Evolutionary conservation across 2,329 filamentous ascomycete genomes (phyloP).

Genomic region (Apiospora saccharicola): DNA sequence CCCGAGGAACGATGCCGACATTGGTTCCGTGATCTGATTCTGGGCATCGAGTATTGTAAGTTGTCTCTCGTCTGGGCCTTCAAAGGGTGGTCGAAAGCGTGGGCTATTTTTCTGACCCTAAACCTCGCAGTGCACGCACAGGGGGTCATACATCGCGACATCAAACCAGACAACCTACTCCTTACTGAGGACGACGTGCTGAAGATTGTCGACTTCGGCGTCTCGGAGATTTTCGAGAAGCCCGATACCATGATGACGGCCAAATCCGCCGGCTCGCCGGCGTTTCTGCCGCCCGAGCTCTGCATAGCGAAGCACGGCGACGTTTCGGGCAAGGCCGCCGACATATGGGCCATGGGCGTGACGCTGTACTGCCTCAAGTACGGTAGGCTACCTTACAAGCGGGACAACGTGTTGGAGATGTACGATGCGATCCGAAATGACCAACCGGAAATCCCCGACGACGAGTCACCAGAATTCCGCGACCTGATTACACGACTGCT

Average conservation of each 20-base stretch:
- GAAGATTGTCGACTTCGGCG: constrained; percentile 98
- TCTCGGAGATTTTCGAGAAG: constrained; percentile 98
- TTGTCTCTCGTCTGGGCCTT: constrained; percentile 33
- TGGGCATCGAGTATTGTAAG: constrained; percentile 92
- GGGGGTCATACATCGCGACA: constrained; percentile 93
- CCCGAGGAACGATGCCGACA: constrained; percentile 80
- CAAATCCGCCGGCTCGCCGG: constrained; percentile 93
- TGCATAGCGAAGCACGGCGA: constrained; percentile 87
- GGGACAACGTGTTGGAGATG: constrained; percentile 79
- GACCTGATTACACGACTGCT: constrained; percentile 78
- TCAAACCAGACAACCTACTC: constrained; percentile 96
- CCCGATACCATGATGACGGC: constrained; percentile 83
- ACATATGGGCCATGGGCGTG: constrained; percentile 99
- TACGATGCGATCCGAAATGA: constrained; percentile 88
- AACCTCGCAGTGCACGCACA: constrained; percentile 80
- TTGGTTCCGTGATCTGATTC: constrained; percentile 94
- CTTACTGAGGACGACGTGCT: constrained; percentile 91
- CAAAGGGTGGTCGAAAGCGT: neutral
- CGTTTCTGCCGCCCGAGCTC: constrained; percentile 92
- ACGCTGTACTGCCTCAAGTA: constrained; percentile 93
- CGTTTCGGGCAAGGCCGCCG: constrained; percentile 86
- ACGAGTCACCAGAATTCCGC: constrained; percentile 71
- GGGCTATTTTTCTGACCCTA: constrained; percentile 27
- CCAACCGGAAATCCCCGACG: constrained; percentile 65
- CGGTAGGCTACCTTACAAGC: constrained; percentile 86